Evolutionary conservation across 306 rosid genomes (phyloP), one percentile per base, ranked within the genome.

Genomic region (Vigna angularis): DNA sequence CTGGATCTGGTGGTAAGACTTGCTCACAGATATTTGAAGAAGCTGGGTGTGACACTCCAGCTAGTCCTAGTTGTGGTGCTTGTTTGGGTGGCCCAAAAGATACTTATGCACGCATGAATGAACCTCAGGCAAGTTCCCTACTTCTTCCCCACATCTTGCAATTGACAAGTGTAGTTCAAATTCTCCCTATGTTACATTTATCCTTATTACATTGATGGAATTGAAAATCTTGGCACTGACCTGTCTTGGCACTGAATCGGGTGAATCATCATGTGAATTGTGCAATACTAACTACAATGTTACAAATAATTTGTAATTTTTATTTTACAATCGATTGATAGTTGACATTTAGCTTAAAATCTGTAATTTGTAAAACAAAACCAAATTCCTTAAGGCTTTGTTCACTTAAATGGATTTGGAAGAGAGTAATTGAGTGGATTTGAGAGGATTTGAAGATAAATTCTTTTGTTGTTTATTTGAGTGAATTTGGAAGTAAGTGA

Each of bases 21-120:
- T 95, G 98, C 88, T 95, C 98, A 16, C 97, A 92, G 89, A 93
- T 95, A 86, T 95, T 95, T 52, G 98, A 95, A 86, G 98, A 95
- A 88, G 98, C 96, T 79, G 98, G 98, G n/a, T 95, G 99, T 52
- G 98, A 95, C 86, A 85, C 98, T 12, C 98, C 98, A 26, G 96
- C 98, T 45, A 95, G 97, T 88, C 98, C 98, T 73, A 89, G 84
- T 79, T 95, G 98, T 47, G 98, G 89, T 61, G 98, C 98, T 85
- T 95, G 98, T 89, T 77, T 95, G 88, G 98, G 98, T 76, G 98
- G 98, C 75, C 98, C 98, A 2, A 87, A 79, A 85, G 98, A 93
- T 83, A 95, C 98, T 2, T 90, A 95, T 28, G 98, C 96, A 9
- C 96, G 99, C 48, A 66, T 95, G 89, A 95, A 95, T 62, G 96